These are phyloP conservation scores for Mortierella sp. DNA, from an alignment of 371 early-diverging fungal species.

Conservation along the genomic window DNA sequence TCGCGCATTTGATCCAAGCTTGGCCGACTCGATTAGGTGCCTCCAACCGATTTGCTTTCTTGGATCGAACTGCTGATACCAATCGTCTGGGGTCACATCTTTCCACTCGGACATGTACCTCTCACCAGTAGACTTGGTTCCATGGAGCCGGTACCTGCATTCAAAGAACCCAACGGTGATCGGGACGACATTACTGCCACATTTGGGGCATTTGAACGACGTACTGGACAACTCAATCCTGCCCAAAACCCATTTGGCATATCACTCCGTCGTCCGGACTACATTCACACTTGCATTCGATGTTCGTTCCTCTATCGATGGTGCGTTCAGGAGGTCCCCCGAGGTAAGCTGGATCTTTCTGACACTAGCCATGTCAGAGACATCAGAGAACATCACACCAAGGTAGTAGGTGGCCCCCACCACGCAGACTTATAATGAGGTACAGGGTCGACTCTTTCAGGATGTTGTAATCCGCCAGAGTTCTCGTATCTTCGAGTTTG, in stretches of 20 bases:
- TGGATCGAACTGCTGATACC: constrained; percentile 15
- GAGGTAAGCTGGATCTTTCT: constrained; percentile 1
- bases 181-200: constrained; percentile 2
- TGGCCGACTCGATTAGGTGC: constrained; percentile 16
- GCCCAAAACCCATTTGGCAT: constrained; percentile 1
- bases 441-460: constrained; percentile 83
- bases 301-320: constrained; percentile 9
- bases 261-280: constrained; percentile 7
- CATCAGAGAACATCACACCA: constrained; percentile 11
- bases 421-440: constrained; percentile 85
- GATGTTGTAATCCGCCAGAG: constrained; percentile 48
- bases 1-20: neutral
- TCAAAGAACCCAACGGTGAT: constrained; percentile 17
- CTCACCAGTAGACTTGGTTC: constrained; percentile 14
- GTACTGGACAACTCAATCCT: constrained; percentile 12
- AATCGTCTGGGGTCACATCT: neutral
- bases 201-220: constrained; percentile 18
- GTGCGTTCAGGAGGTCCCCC: constrained; percentile 1
- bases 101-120: constrained; percentile 19
- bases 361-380: neutral
- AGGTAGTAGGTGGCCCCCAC: constrained; percentile 55
- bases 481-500: constrained; percentile 83
- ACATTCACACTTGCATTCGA: constrained; percentile 17
- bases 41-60: constrained; percentile 11
- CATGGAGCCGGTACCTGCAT: constrained; percentile 25